Evolutionary conservation across 306 rosid species (phyloP).

Genomic region (Vigna mungo): DNA sequence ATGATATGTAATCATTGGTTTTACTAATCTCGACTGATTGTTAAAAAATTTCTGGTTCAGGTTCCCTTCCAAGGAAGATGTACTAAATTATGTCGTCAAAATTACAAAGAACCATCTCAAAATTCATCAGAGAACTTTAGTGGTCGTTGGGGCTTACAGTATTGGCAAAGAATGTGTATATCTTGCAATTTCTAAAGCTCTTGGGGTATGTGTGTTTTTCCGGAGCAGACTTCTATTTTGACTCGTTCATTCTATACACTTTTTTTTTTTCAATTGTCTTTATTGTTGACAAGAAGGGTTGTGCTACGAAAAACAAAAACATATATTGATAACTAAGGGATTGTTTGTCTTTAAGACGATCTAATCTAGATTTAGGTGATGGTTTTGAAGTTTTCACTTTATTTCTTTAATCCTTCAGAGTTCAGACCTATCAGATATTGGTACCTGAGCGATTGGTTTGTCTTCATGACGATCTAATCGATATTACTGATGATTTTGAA

Average conservation of each 20-base stretch:
- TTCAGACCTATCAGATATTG: not conserved
- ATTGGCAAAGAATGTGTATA: slow-evolving; percentile 72
- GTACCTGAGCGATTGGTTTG: slow-evolving; percentile 8
- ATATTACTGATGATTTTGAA: not conserved
- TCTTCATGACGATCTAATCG: slow-evolving; percentile 16
- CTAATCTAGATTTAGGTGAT: not conserved
- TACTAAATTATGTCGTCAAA: slow-evolving; percentile 59
- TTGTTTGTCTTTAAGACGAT: slow-evolving; percentile 11
- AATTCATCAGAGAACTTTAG: slow-evolving; percentile 55
- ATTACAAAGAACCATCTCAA: slow-evolving; percentile 58
- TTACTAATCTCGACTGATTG: slow-evolving; percentile 14
- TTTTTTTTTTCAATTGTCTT: slow-evolving; percentile 13
- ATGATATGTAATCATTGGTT: slow-evolving; percentile 8
- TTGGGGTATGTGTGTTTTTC: slow-evolving; percentile 46
- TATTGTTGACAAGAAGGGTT: slow-evolving; percentile 21
- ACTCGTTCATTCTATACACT: slow-evolving; percentile 2
- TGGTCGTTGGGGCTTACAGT: slow-evolving; percentile 68
- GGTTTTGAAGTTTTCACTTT: slow-evolving; percentile 3
- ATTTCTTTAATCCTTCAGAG: slow-evolving; percentile 16
- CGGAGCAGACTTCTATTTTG: not conserved
- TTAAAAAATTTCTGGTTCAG: slow-evolving; percentile 49
- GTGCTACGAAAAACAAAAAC: not conserved
- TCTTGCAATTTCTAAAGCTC: slow-evolving; percentile 57
- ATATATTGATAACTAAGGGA: not conserved
- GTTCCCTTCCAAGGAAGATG: slow-evolving; percentile 61